phyloP scores from a whole-genome alignment of 139 green algal species.

The Deuterostichococcus epilithicus region DNA sequence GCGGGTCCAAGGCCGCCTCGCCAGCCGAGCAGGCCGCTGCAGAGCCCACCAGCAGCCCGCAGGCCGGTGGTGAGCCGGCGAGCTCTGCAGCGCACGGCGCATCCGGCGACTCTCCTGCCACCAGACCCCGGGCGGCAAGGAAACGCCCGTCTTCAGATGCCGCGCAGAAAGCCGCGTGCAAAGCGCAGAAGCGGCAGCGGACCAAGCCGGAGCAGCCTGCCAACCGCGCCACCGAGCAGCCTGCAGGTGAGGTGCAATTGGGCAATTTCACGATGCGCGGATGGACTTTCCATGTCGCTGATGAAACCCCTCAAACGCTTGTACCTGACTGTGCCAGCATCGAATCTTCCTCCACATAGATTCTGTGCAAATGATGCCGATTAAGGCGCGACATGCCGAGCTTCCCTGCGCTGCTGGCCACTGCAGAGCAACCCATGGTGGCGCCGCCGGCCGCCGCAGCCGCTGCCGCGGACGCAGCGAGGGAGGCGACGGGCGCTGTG shows the following conservation, averaged over 20 bases:
- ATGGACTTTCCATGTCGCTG: too few species aligned
- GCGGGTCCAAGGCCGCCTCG: neutral
- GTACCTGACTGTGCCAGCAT: too few species aligned
- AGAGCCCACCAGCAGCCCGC: neutral
- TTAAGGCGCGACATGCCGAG: too few species aligned
- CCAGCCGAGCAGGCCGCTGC: neutral
- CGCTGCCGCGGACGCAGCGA: neutral
- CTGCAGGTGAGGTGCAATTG: neutral
- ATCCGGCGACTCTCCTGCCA: neutral
- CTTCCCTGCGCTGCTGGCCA: too few species aligned
- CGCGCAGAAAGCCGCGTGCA: neutral
- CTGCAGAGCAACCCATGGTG: too few species aligned
- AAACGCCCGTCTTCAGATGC: neutral
- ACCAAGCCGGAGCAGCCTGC: neutral
- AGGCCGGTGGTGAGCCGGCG: neutral
- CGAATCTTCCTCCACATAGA: too few species aligned
- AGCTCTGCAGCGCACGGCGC: too few species aligned
- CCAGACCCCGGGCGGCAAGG: neutral
- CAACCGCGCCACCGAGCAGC: neutral
- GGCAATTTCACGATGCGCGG: neutral
- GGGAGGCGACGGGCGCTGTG: too few species aligned
- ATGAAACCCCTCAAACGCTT: too few species aligned
- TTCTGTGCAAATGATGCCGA: too few species aligned
- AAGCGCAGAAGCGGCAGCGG: neutral
- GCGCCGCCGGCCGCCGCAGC: neutral